Evolutionary conservation across 345 rosid species (phyloP), one percentile per base, ranked within the genome.

Genomic region (Gossypium arboreum): DNA sequence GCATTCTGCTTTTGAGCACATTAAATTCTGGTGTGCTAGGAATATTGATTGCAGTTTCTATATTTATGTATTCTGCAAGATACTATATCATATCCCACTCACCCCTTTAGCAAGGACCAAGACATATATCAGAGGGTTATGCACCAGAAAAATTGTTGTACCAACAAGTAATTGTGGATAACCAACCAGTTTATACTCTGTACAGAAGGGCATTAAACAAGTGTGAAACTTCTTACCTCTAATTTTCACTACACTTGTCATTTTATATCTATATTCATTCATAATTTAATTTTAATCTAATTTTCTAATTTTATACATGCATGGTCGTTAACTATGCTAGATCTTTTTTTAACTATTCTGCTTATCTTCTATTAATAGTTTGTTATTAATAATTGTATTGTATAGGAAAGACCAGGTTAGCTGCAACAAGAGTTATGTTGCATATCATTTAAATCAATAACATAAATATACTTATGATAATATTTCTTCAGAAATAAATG

Each of bases 281-380:
- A 47, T 15, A 34, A 13, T 18, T 68, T 47, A 24, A 7, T 25
- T 47, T 48, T 68, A 47, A 48, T 48, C 41, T 48, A 52, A 56
- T 68, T 68, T 68, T 13, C 57, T 68, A 12, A 68, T 13, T 68
- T 68, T 7, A 67, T 48, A 48, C 72, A 45, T 66, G 54, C 71
- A 12, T 66, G 52, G 54, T 20, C 55, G 55, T 66, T 18, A 45
- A 45, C 24, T 20, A n/a, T 45, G 13, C 18, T 0, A 22, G 52
- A 22, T 45, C 39, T 45, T 20, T 45, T 54, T 20, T 18, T 41
- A 22, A 44, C 2, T 44, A 10, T 48, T 47, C 48, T 24, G 41
- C 41, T 15, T 48, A 66, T 67, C 50, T 67, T 45, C 29, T 10
- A 34, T 24, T 67, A 20, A 45, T 45, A 43, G 18, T 55, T 55